Conservation (phyloP, 179 eudicot genomes). For the Heliamphora pulchella region DNA sequence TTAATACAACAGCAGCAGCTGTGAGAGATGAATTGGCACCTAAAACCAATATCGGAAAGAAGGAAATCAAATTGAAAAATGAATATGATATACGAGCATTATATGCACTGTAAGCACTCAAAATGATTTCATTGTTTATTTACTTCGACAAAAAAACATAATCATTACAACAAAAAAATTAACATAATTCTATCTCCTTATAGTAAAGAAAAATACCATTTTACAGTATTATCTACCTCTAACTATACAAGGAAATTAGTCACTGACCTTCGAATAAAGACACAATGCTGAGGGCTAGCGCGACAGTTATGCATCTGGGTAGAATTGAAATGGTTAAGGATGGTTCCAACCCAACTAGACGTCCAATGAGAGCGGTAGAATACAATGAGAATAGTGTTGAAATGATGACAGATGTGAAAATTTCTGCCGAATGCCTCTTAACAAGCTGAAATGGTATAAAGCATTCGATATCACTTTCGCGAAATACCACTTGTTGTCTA, state of each 20-base stretch:
- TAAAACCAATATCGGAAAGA: constrained; percentile 21
- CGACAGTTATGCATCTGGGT: constrained; percentile 97
- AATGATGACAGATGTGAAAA: constrained; percentile 72
- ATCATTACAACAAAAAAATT: neutral
- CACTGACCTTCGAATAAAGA: constrained; percentile 73
- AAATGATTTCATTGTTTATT: neutral
- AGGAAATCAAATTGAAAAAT: neutral
- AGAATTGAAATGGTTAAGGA: constrained; percentile 72
- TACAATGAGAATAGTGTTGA: constrained; percentile 79
- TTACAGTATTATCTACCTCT: neutral
- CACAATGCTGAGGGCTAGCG: constrained; percentile 93
- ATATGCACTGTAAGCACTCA: neutral
- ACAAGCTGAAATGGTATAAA: constrained; percentile 55
- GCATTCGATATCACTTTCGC: constrained; percentile 10
- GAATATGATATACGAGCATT: neutral
- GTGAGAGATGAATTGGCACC: constrained; percentile 89
- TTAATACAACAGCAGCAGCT: constrained; percentile 90
- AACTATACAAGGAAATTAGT: neutral
- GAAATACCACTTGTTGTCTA: neutral
- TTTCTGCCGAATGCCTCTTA: constrained; percentile 96
- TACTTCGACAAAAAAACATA: neutral
- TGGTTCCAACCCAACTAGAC: constrained; percentile 76
- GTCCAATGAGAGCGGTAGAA: constrained; percentile 87
- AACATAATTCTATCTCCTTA: neutral
- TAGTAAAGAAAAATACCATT: neutral